These are phyloP conservation scores for Mytilinidion resinicola DNA, from an alignment of 495 filamentous ascomycete genomes.

Conservation along the genomic window DNA sequence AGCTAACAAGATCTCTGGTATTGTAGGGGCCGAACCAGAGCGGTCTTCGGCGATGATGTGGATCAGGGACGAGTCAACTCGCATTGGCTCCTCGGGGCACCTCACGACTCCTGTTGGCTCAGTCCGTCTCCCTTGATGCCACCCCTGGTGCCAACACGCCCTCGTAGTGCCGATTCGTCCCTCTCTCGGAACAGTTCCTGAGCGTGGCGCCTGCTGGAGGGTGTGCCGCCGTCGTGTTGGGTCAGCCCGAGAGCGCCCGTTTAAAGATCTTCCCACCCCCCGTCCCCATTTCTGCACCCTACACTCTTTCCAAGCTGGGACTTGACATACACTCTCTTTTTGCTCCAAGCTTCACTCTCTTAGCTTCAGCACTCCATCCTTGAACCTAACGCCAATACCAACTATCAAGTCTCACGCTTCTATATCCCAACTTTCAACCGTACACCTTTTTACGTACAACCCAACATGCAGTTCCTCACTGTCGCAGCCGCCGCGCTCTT, in stretches of 20 bases:
- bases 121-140: not conserved
- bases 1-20: too few species aligned
- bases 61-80: too few species aligned
- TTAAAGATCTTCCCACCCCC: constrained; percentile 13
- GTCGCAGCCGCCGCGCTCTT: constrained; percentile 17
- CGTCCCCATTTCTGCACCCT: not conserved
- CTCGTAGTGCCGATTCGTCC: constrained; percentile 12
- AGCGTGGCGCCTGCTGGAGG: constrained; percentile 4
- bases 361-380: constrained; percentile 24
- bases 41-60: too few species aligned
- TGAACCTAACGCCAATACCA: not conserved
- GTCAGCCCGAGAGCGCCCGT: constrained; percentile 8
- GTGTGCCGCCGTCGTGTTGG: constrained; percentile 1
- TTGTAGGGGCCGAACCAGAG: too few species aligned
- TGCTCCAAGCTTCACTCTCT: constrained; percentile 29
- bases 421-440: constrained; percentile 1
- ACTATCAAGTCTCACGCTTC: constrained; percentile 6
- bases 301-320: constrained; percentile 21
- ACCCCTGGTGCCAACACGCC: constrained; percentile 1
- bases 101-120: too few species aligned
- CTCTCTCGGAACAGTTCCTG: not conserved
- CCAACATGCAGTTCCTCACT: constrained; percentile 22
- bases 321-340: constrained; percentile 22
- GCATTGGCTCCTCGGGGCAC: too few species aligned
- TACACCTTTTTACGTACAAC: not conserved